Evolutionary conservation across 371 early-diverging fungal genomes (phyloP), one percentile per base, ranked within the genome.

Genomic region (Neoconidiobolus thromboides): DNA sequence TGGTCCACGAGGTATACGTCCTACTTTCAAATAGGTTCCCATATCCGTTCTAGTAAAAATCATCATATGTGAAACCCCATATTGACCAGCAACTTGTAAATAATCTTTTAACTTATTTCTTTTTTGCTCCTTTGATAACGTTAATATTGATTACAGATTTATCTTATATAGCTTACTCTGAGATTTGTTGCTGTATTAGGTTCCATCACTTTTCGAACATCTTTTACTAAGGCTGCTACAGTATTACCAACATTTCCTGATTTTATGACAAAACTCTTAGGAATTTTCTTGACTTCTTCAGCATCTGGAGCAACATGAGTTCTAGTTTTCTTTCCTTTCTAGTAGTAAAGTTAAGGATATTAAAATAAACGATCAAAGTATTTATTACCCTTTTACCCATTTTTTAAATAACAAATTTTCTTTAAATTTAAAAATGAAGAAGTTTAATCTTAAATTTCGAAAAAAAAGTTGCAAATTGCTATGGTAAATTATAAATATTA

Each of bases 41-140:
- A 76, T 71, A 46, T 87, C 86, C 6, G 91, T 88, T 61, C 83
- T 81, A 51, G 92, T 87, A 54, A 96, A 87, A 60, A 96, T 75
- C 66, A 93, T 61, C 56, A 92, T 75, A 63, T 97, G 96, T 1
- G 91, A 79, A 2, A 95, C 88, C 47, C 83, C 81, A 43, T 93
- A 73, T 60, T 82, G 91, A 41, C 86, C 84, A 44, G 95, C 87
- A 10, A 97, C 85, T 48, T 76, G 71, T 6, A 93, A 81, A 68
- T 92, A 97, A 76, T 97, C 98, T 62, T 88, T 86, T 56, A 97
- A 73, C 64, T 86, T 85, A 75, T 96, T 96, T 58, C 77, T 80
- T 72, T 83, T 80, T 55, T 93, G 82, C 73, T 94, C 97, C 80
- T 79, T 63, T 58, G 38, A 43, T 47, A 6, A 26, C 26, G 26